Percentiles rank a stretch among this genome's conserved stretches.
Conservation (phyloP, 2,329 filamentous ascomycete genomes). For the Parascedosporium putredinis region DNA sequence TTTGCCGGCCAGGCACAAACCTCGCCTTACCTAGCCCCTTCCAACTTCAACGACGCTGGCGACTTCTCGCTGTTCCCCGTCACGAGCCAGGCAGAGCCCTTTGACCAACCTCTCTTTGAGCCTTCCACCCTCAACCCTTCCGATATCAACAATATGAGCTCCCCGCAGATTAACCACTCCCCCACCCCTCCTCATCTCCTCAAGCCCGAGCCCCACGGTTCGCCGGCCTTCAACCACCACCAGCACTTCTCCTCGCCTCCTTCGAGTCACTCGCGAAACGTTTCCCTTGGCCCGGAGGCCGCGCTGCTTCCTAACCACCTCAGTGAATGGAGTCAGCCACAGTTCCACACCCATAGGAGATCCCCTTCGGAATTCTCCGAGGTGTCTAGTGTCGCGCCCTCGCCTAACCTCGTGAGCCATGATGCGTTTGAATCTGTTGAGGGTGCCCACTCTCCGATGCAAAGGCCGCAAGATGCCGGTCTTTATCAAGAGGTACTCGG, state of each 20-base stretch:
- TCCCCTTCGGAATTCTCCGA: constrained; percentile 88
- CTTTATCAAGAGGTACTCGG: constrained; percentile 24
- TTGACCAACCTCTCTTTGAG: constrained; percentile 52
- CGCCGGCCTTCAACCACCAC: constrained; percentile 47
- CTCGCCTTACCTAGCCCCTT: constrained; percentile 36
- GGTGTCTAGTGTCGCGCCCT: constrained; percentile 74
- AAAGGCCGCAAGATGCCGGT: constrained; percentile 60
- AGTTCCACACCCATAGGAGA: constrained; percentile 74
- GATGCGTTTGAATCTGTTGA: constrained; percentile 70
- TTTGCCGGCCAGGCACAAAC: constrained; percentile 32
- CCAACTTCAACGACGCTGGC: constrained; percentile 11
- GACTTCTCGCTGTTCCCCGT: constrained; percentile 58
- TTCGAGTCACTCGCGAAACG: constrained; percentile 41
- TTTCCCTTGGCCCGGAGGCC: constrained; percentile 46
- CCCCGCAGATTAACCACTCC: constrained; percentile 44
- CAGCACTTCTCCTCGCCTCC: constrained; percentile 43
- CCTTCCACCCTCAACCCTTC: constrained; percentile 27
- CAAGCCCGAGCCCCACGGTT: constrained; percentile 34
- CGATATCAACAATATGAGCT: constrained; percentile 42
- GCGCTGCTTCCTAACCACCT: constrained; percentile 44
- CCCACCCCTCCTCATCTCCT: constrained; percentile 46
- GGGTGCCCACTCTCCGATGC: constrained; percentile 67
- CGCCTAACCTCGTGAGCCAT: constrained; percentile 67
- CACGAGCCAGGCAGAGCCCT: constrained; percentile 42
- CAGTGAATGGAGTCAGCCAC: constrained; percentile 41